Evolutionary conservation across 345 rosid species (phyloP).

Genomic region (Eucalyptus sp.): DNA sequence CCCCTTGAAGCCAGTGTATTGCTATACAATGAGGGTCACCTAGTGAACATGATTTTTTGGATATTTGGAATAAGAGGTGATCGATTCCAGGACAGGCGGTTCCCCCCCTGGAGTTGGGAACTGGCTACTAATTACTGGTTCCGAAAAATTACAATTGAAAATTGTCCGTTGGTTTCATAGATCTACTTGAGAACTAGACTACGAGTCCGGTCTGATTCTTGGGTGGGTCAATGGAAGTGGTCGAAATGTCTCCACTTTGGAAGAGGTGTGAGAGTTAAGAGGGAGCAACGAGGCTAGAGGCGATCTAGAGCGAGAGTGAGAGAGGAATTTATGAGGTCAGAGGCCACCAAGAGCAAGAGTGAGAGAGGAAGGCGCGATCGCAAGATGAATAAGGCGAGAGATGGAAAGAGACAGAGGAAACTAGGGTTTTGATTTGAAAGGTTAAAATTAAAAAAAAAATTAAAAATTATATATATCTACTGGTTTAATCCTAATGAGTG

Average conservation of each 20-base stretch:
- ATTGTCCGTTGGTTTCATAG: neutral
- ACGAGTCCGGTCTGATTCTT: accelerated
- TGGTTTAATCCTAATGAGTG: accelerated
- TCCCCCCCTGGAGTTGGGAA: neutral
- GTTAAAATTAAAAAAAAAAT: too few species aligned
- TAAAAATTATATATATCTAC: accelerated
- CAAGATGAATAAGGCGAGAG: accelerated
- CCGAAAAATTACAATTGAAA: too few species aligned
- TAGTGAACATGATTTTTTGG: neutral
- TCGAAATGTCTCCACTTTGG: too few species aligned
- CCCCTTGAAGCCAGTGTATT: neutral
- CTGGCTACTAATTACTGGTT: accelerated
- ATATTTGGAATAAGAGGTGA: neutral
- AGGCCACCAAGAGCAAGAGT: too few species aligned
- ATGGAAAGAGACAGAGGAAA: too few species aligned
- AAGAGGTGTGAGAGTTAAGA: too few species aligned
- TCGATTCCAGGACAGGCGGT: accelerated
- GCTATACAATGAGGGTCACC: neutral
- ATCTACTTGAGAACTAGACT: neutral
- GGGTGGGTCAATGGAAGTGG: neutral
- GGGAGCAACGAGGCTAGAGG: accelerated
- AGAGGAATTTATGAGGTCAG: too few species aligned
- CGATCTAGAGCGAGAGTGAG: too few species aligned
- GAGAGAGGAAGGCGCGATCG: too few species aligned
- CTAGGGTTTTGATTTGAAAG: too few species aligned